Base-by-base conservation (phyloP, 2,329 filamentous ascomycete species). In the Aspergillus oerlinghausenensis region DNA sequence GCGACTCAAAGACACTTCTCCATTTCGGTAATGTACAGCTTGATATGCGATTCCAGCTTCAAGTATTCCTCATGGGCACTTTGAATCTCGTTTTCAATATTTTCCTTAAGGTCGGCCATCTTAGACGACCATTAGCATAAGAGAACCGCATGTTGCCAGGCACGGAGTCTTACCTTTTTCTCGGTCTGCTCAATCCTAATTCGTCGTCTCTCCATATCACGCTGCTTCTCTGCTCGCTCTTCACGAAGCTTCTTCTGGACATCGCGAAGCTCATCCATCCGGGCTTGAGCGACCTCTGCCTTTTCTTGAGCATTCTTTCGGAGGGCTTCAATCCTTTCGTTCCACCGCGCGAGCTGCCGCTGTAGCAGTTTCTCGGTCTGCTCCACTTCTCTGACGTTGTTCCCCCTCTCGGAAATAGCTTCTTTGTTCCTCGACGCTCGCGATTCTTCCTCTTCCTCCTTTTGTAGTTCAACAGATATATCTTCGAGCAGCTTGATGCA, bases 21-120 rank as follows among this genome's bases (percentile, higher is more conserved):
- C 92, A 99, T 97, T 81, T 99, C 94, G 4, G 90, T 96, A 70
- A 99, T 96, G 79, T 99, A 99, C 60, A 97, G 81, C 76, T 92
- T 93, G 73, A 99, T 95, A 71, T 99, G 94, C 40, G 91, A 88
- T 74, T 97, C 93, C 85, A 99, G 88, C 84, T 97, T 97, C 71
- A 96, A 83, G 75, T 96, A 99, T 78, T 97, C 91, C 63, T 96
- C 92, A 66, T 96, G 86, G 1, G 94, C 92, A 55, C 84, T 85
- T 70, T 94, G 90, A 8, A 97, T 88, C 75, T 99, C 94, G 60
- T 88, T 92, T 71, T 97, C 93, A 61, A 99, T 96, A 67, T 94
- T 95, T 73, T 97, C 94, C 71, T 97, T 97, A 65, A 99, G 82
- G 74, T 99, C 94, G 50, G 89, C 86, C 93, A 97, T 99, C 92